A percentile compares a stretch with the other conserved stretches of the same genome.
Evolutionary conservation across 1,139 yeast species (phyloP).

Genomic region (Protomyces lactucae-debilis): DNA sequence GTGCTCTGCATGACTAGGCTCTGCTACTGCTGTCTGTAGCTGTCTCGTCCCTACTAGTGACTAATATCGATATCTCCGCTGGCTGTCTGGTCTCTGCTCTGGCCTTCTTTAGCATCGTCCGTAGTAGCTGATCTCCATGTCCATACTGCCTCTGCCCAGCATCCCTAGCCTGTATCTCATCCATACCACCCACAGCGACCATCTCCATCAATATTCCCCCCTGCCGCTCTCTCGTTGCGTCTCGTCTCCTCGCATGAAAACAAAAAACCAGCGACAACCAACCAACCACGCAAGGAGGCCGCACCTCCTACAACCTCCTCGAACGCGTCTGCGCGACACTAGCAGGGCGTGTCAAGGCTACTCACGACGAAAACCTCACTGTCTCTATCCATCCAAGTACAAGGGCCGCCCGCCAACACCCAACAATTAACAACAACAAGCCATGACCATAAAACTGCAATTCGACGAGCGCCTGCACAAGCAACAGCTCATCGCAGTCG

Average conservation of each 20-base stretch:
- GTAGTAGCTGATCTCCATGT: too few species aligned
- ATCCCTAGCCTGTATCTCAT: too few species aligned
- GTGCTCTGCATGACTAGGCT: not conserved
- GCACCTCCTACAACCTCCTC: too few species aligned
- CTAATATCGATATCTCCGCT: not conserved
- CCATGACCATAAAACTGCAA: conserved; percentile 10
- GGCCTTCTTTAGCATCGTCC: too few species aligned
- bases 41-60: not conserved
- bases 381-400: too few species aligned
- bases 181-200: not conserved
- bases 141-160: too few species aligned
- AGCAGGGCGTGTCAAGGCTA: too few species aligned
- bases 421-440: too few species aligned
- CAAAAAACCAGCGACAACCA: not conserved
- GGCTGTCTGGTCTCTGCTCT: too few species aligned
- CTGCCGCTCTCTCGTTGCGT: not conserved
- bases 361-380: too few species aligned
- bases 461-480: not conserved
- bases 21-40: not conserved
- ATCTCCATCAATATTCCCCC: not conserved
- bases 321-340: too few species aligned
- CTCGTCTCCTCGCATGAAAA: not conserved
- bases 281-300: not conserved
- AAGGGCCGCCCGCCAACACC: too few species aligned
- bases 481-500: conserved; percentile 17